phyloP scores from a whole-genome alignment of 2,329 filamentous ascomycete genomes.

The Sporothrix pseudoabietina region DNA sequence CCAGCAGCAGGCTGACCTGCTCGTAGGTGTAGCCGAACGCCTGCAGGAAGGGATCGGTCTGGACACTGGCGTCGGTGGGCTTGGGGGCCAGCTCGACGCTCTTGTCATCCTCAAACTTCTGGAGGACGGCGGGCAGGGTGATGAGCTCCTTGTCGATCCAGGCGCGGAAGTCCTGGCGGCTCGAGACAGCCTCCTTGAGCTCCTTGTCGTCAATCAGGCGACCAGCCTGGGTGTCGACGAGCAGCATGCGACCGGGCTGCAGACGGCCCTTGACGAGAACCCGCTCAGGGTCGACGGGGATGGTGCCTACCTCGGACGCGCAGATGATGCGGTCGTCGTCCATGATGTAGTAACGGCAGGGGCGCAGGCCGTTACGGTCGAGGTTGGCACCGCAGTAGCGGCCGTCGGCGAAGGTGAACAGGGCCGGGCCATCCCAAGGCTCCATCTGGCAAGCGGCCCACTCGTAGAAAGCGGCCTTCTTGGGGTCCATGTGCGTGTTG shows the following conservation, averaged over 20 bases:
- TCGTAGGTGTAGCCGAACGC: slow-evolving; percentile 95
- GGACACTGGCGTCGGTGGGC: slow-evolving; percentile 69
- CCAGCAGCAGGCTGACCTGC: slow-evolving; percentile 87
- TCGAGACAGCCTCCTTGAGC: slow-evolving; percentile 85
- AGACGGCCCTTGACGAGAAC: slow-evolving; percentile 91
- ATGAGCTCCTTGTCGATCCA: slow-evolving; percentile 89
- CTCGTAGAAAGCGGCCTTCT: slow-evolving; percentile 96
- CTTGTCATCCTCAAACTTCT: slow-evolving; percentile 60
- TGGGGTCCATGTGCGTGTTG: slow-evolving; percentile 86
- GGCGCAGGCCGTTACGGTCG: slow-evolving; percentile 90
- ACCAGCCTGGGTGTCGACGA: slow-evolving; percentile 86
- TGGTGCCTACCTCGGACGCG: slow-evolving; percentile 93
- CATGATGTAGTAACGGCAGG: slow-evolving; percentile 95
- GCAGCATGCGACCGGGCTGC: slow-evolving; percentile 91
- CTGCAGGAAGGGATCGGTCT: slow-evolving; percentile 80
- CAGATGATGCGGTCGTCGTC: slow-evolving; percentile 97
- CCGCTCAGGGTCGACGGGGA: slow-evolving; percentile 84
- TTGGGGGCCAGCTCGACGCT: slow-evolving; percentile 65
- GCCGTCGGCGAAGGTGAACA: slow-evolving; percentile 96
- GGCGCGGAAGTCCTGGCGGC: slow-evolving; percentile 79
- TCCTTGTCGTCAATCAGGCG: slow-evolving; percentile 94
- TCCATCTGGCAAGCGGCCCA: slow-evolving; percentile 99
- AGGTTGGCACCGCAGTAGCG: slow-evolving; percentile 96
- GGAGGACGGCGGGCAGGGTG: slow-evolving; percentile 73
- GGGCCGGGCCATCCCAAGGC: slow-evolving; percentile 93